Base-by-base conservation (phyloP, 306 rosid genomes). In the Myrica gale region DNA sequence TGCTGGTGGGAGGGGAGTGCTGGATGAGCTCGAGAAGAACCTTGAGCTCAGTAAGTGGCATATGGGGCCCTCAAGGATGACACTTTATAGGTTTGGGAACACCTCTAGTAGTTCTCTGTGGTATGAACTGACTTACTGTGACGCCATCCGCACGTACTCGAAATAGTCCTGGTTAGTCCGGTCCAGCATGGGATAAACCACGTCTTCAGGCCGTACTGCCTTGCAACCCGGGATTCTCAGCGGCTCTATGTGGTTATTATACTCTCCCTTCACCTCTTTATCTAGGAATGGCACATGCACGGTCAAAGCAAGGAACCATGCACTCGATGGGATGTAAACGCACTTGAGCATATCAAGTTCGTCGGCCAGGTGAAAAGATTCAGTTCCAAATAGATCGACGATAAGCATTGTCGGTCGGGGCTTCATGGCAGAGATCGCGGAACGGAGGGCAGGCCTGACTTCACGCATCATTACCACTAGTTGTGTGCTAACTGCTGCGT, bases 221-320 rank as follows among this genome's bases (percentile, higher is more conserved):
- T 26, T 71, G 50, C 87, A 83, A 1, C 87, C 81, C 0, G 87
- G 84, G 6, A 83, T 71, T 32, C 47, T 5, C 2, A 83, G 65
- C 52, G 44, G 50, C 21, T 84, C 68, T 26, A 5, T 67, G 41
- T 57, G 75, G 53, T 68, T 77, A 3, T 43, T 75, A 37, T 78
- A 84, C 37, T 78, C 81, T 1, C 85, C 85, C 0, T 41, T 12
- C 19, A 85, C 76, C 44, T 74, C 58, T 23, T 60, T 80, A 12
- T 81, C 79, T 20, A 76, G 65, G 0, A 54, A 50, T 9, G 67
- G 81, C 43, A 51, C 4, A n/a, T n/a, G n/a, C n/a, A n/a, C n/a
- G n/a, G n/a, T n/a, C n/a, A n/a, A n/a, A n/a, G n/a, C n/a, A n/a
- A n/a, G n/a, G n/a, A n/a, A n/a, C n/a, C n/a, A n/a, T n/a, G n/a